Evolutionary conservation across 164 flowering plant genomes (phyloP).

Genomic region (Houttuynia cordata): DNA sequence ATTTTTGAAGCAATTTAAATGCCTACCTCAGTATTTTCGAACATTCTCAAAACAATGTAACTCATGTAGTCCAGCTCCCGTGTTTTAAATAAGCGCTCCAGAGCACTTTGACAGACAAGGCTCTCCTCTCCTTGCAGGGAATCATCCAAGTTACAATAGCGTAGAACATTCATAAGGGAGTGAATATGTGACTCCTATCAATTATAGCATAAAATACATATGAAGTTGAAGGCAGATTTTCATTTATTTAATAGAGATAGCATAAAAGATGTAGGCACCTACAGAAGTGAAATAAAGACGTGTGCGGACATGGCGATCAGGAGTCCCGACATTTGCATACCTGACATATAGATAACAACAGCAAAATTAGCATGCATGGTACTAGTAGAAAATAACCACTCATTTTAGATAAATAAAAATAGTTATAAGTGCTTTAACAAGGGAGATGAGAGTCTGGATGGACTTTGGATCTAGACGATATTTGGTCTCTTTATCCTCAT

Average conservation of each 20-base stretch:
- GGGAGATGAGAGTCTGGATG: slow-evolving; percentile 2
- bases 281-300: slow-evolving; percentile 97
- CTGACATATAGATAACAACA: slow-evolving; percentile 21
- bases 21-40: slow-evolving; percentile 83
- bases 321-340: slow-evolving; percentile 96
- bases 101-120: slow-evolving; percentile 68
- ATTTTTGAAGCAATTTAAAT: neutral
- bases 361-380: slow-evolving; percentile 85
- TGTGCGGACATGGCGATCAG: slow-evolving; percentile 95
- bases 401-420: neutral
- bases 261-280: slow-evolving; percentile 13
- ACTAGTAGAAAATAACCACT: neutral
- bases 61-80: slow-evolving; percentile 99
- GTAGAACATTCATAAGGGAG: slow-evolving; percentile 96
- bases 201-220: slow-evolving; percentile 2
- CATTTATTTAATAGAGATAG: too few relatives aligned
- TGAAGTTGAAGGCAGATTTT: neutral
- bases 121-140: slow-evolving; percentile 84
- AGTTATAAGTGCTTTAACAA: slow-evolving; percentile 1
- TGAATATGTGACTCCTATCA: slow-evolving; percentile 98
- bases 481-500: slow-evolving; percentile 89
- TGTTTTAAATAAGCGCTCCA: slow-evolving; percentile 75
- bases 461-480: slow-evolving; percentile 96
- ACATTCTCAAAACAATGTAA: slow-evolving; percentile 88
- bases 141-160: slow-evolving; percentile 97